Evolutionary conservation across 2,329 filamentous ascomycete genomes (phyloP).

Genomic region (Mycosphaerelloides madeirae): DNA sequence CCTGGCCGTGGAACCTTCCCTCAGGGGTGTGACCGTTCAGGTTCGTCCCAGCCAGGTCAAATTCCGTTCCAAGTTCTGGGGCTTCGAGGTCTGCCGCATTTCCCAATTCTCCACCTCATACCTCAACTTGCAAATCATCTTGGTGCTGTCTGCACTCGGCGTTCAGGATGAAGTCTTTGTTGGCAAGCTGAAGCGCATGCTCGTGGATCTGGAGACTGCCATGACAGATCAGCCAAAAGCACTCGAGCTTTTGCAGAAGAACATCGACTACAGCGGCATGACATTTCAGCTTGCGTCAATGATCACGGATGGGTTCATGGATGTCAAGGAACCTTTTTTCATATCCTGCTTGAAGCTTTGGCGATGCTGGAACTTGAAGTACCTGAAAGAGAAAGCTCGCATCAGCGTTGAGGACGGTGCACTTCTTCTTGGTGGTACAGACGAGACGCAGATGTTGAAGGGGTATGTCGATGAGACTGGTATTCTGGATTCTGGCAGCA

Average conservation of each 20-base stretch:
- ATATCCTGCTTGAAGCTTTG: slow-evolving; percentile 75
- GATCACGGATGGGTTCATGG: slow-evolving; percentile 75
- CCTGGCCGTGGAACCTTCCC: slow-evolving; percentile 62
- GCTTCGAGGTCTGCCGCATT: slow-evolving; percentile 76
- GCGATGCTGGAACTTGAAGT: slow-evolving; percentile 83
- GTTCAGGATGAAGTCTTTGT: slow-evolving; percentile 65
- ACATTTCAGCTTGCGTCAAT: slow-evolving; percentile 71
- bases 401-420: slow-evolving; percentile 78
- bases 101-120: slow-evolving; percentile 72
- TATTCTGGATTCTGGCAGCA: background rate
- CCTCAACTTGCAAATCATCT: slow-evolving; percentile 85
- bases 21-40: slow-evolving; percentile 64
- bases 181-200: slow-evolving; percentile 61
- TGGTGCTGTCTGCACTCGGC: slow-evolving; percentile 74
- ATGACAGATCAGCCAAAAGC: slow-evolving; percentile 64
- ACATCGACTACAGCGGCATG: slow-evolving; percentile 79
- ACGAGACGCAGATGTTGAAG: slow-evolving; percentile 71
- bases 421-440: slow-evolving; percentile 81
- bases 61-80: slow-evolving; percentile 66
- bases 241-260: slow-evolving; percentile 62
- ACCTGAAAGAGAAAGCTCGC: slow-evolving; percentile 86
- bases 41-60: slow-evolving; percentile 84
- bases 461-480: slow-evolving; percentile 54
- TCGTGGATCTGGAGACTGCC: slow-evolving; percentile 64
- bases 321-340: slow-evolving; percentile 70